phyloP scores from a whole-genome alignment of 2,329 filamentous ascomycete genomes.

The Fusarium longipes region DNA sequence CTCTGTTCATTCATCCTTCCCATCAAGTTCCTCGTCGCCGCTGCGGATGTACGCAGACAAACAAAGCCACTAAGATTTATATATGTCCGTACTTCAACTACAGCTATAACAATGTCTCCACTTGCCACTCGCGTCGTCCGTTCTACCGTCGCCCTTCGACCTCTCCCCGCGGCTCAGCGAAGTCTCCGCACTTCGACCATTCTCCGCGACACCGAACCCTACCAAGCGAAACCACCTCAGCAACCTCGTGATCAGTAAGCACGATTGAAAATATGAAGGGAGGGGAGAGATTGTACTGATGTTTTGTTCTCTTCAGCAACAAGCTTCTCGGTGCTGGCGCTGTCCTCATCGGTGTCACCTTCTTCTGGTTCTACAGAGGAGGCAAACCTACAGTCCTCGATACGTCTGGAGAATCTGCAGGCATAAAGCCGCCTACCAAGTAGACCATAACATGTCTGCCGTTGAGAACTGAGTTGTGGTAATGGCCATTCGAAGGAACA shows the following conservation, averaged over 20 bases:
- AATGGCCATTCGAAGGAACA: background rate
- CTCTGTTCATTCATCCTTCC: conserved; percentile 12
- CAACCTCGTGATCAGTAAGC: conserved; percentile 28
- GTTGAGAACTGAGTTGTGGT: background rate
- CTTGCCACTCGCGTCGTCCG: conserved; percentile 20
- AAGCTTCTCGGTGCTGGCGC: conserved; percentile 32
- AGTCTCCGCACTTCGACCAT: conserved; percentile 34
- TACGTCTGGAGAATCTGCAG: conserved; percentile 16
- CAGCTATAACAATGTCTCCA: conserved; percentile 18
- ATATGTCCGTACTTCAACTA: background rate
- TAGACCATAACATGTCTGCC: conserved; percentile 1
- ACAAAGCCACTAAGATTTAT: background rate
- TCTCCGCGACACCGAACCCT: conserved; percentile 31
- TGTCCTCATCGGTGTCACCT: conserved; percentile 19
- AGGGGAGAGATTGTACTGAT: background rate
- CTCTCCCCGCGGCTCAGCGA: conserved; percentile 33
- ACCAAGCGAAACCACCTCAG: conserved; percentile 31
- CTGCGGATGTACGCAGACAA: conserved; percentile 10
- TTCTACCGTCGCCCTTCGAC: conserved; percentile 20
- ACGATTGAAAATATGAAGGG: rapidly evolving
- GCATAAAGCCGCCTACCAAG: conserved; percentile 21
- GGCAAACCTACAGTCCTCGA: conserved; percentile 27
- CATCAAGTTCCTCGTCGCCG: background rate
- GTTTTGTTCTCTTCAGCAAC: conserved; percentile 11
- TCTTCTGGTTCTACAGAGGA: conserved; percentile 36